Conservation (phyloP, 2,329 filamentous ascomycete genomes). For the Aspergillus pseudotamarii region DNA sequence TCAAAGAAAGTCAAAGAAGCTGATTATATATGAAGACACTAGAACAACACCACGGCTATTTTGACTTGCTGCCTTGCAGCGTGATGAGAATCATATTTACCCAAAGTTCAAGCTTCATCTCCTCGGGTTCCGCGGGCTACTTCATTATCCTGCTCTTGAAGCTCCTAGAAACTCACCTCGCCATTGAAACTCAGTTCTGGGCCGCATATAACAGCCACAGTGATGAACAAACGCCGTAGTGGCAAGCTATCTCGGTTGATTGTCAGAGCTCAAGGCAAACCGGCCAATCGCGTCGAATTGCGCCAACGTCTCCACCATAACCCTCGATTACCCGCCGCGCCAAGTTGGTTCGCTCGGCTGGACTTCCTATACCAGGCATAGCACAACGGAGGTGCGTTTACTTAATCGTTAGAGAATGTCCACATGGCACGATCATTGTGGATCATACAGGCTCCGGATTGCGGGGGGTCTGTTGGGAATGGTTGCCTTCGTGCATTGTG, state of each 20-base stretch:
- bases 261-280: background rate
- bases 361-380: background rate
- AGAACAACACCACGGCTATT: no score
- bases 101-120: no score
- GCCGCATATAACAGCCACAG: no score
- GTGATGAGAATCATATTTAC: no score
- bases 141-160: background rate
- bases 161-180: no score
- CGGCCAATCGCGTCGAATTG: background rate
- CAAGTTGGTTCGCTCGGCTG: background rate
- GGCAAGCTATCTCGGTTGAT: background rate
- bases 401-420: background rate
- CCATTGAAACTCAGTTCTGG: no score
- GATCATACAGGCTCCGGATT: background rate
- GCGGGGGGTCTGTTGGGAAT: background rate
- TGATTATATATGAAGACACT: no score
- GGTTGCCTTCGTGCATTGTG: background rate
- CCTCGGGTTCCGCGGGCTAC: background rate
- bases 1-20: no score
- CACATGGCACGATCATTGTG: background rate
- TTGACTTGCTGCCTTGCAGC: no score
- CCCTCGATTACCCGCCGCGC: background rate
- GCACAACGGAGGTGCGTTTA: background rate
- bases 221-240: background rate
- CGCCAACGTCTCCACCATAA: background rate